These are phyloP conservation scores for Raddia guianensis DNA, from an alignment of 176 grass and related monocot species.

Conservation along the genomic window DNA sequence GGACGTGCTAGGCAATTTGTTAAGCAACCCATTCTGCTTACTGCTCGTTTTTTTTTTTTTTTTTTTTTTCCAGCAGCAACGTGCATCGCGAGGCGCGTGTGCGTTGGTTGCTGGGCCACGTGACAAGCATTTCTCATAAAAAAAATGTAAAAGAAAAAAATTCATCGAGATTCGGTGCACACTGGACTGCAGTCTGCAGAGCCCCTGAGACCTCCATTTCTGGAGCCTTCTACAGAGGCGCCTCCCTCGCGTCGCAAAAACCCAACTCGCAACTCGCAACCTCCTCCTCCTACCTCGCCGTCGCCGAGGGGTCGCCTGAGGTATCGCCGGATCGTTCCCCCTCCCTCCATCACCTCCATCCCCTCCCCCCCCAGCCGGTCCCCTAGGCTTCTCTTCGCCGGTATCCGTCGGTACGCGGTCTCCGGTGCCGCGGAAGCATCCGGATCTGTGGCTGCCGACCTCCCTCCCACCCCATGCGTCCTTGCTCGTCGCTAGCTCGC, in stretches of 20 bases:
- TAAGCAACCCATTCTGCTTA: no score
- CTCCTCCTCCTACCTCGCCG: not conserved
- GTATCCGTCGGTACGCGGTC: not conserved
- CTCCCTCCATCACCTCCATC: no score
- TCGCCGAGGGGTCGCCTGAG: constrained; percentile 60
- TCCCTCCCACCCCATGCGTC: no score
- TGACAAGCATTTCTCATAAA: no score
- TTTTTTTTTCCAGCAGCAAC: no score
- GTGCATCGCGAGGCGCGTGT: no score
- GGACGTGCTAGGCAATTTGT: no score
- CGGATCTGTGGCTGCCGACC: not conserved
- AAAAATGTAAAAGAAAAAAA: no score
- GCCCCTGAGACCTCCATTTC: not conserved
- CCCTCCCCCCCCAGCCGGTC: not conserved
- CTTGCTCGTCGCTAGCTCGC: not conserved
- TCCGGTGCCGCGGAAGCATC: not conserved
- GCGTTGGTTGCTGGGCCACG: no score
- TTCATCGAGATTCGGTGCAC: no score
- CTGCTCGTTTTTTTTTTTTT: no score
- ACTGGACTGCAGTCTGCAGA: no score
- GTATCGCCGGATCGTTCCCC: constrained; percentile 27
- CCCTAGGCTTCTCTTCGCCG: not conserved
- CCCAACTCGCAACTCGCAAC: not conserved
- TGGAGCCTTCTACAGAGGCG: constrained; percentile 20
- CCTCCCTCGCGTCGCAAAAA: not conserved